Conservation (phyloP, 805 yeast genomes). For the Nakazawaea pomicola region DNA sequence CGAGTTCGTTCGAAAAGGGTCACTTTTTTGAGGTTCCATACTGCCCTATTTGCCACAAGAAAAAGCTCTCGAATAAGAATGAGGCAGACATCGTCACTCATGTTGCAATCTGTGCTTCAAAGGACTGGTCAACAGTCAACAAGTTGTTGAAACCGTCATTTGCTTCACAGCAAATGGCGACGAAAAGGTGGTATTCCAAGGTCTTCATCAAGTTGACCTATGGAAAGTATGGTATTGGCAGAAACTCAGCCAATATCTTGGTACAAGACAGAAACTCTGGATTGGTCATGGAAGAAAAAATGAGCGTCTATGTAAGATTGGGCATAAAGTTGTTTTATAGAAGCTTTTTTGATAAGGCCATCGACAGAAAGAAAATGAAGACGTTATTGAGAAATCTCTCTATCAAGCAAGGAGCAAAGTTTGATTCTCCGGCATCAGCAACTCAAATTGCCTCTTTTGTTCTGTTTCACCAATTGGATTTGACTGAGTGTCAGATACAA, state of each 20-base stretch:
- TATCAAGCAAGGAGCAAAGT: conserved; percentile 77
- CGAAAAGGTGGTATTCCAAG: conserved; percentile 85
- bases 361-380: conserved; percentile 53
- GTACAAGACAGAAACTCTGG: conserved; percentile 93
- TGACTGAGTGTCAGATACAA: conserved; percentile 55
- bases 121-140: conserved; percentile 67
- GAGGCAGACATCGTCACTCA: conserved; percentile 78
- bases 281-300: conserved; percentile 84
- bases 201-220: conserved; percentile 78
- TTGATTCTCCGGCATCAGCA: conserved; percentile 65
- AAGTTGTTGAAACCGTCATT: conserved; percentile 60
- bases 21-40: conserved; percentile 6
- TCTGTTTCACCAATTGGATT: conserved; percentile 74
- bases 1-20: not conserved
- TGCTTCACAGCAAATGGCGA: conserved; percentile 77
- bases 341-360: conserved; percentile 57
- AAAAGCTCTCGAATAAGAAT: conserved; percentile 45
- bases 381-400: conserved; percentile 61
- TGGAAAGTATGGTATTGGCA: conserved; percentile 83
- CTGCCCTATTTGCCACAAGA: conserved; percentile 78
- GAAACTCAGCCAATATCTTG: conserved; percentile 87
- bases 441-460: conserved; percentile 71
- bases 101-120: conserved; percentile 78
- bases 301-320: conserved; percentile 80
- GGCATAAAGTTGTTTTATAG: conserved; percentile 83